Base-by-base conservation (phyloP, 2,329 filamentous ascomycete genomes). In the Blastomyces emzantsi region DNA sequence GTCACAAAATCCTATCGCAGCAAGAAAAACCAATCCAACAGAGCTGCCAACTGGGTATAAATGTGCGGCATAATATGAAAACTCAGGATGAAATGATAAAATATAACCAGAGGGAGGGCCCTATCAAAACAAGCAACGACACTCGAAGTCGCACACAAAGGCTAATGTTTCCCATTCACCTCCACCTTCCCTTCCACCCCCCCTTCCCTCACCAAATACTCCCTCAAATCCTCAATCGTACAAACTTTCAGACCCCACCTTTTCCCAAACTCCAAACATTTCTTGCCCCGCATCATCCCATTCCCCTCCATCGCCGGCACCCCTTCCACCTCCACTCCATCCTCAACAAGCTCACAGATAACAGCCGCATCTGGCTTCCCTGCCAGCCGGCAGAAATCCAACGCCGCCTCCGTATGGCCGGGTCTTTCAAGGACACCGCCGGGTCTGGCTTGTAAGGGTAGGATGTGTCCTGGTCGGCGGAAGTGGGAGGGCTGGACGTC, bases 201-300 rank as follows among this genome's bases (percentile, higher is more conserved):
- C 80, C 8, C 1, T 56, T 5, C 52, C 5, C 86, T 87, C 76
- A 94, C 88, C 64, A 96, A 79, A 74, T 95, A 89, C 64, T 80
- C 81, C 36, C 93, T 88, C 77, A 99, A 77, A 77, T 93, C 92
- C 74, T 93, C 92, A 78, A 99, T 97, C 39, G 94, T 97, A 78
- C 92, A 96, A 64, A 96, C 91, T 80, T 89, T 94, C 69, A 99
- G 80, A 4, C 92, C 92, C 87, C 89, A 97, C 77, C 83, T 87
- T 76, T 86, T 86, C 36, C 92, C 94, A 82, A 99, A 99, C 60
- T 82, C 84, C 72, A 99, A 80, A 78, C 92, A 97, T 47, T 85
- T 90, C 79, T 96, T 91, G 67, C 91, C 86, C 69, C 92, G 81
- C 86, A 97, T 87, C 94, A 99, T 99, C 33, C 89, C 90, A n/a